Percentiles rank a stretch among this genome's conserved stretches.
Evolutionary conservation across 2,329 filamentous ascomycete genomes (phyloP).

Genomic region (Aspergillus sp.): DNA sequence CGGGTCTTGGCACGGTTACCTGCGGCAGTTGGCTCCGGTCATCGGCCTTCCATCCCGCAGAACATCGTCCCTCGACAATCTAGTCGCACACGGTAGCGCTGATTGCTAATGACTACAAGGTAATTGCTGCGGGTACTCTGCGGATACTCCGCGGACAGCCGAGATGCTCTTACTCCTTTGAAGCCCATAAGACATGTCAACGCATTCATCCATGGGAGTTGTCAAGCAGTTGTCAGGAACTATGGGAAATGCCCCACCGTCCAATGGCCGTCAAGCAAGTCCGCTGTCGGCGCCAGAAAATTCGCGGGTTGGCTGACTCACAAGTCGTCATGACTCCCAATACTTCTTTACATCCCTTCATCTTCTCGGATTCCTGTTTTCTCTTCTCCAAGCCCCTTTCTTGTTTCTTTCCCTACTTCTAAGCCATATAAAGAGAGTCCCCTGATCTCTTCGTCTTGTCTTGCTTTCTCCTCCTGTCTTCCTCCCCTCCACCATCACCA

Average conservation of each 20-base stretch:
- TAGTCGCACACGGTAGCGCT: too few relatives aligned
- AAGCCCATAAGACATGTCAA: too few relatives aligned
- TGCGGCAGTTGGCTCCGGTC: slow-evolving; percentile 12
- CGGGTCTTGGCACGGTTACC: slow-evolving; percentile 4
- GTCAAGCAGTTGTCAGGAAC: neutral
- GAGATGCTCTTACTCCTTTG: neutral
- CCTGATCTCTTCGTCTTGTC: slow-evolving; percentile 5
- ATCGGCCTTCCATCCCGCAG: slow-evolving; percentile 10
- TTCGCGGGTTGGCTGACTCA: slow-evolving; percentile 10
- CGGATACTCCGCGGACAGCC: neutral
- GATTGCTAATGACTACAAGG: slow-evolving; percentile 8
- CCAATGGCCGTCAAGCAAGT: neutral
- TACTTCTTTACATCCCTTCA: slow-evolving; percentile 1
- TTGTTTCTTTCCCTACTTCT: neutral
- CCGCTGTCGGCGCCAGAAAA: slow-evolving; percentile 19
- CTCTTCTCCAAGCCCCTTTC: neutral
- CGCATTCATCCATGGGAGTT: neutral
- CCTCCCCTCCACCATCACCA: slow-evolving; percentile 20
- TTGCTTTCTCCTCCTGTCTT: slow-evolving; percentile 8
- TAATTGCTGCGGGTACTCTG: slow-evolving; percentile 5
- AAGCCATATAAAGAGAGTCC: neutral
- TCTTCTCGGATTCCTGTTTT: slow-evolving; percentile 1
- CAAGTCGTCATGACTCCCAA: neutral
- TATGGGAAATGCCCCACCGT: neutral
- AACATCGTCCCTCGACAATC: too few relatives aligned